Conservation (phyloP, 352 stramenopile genomes). For the Vaucheria bursata region DNA sequence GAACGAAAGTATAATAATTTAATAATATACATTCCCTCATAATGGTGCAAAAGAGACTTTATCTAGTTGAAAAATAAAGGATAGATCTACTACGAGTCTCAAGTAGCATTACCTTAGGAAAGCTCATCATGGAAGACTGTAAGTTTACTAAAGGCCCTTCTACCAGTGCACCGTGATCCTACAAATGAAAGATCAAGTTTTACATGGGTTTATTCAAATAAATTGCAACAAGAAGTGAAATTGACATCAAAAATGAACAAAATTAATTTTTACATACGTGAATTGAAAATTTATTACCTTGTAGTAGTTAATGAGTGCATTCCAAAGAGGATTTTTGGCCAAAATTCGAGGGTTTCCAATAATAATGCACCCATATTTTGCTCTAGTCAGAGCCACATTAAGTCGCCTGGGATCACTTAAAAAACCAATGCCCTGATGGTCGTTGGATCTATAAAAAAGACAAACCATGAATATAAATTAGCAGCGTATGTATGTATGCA, state of each 20-base stretch:
- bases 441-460: conserved; percentile 75
- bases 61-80: too few relatives aligned
- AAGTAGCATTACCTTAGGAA: conserved; percentile 68
- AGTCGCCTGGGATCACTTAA: conserved; percentile 91
- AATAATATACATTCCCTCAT: too few relatives aligned
- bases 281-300: conserved; percentile 58
- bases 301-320: conserved; percentile 91
- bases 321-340: conserved; percentile 92
- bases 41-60: too few relatives aligned
- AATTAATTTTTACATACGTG: neutral
- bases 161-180: conserved; percentile 79
- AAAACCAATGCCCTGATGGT: conserved; percentile 98
- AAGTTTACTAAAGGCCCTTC: conserved; percentile 93
- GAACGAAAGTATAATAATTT: too few relatives aligned
- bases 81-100: too few relatives aligned
- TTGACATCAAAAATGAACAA: neutral
- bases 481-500: too few relatives aligned
- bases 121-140: conserved; percentile 90
- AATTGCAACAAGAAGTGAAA: neutral
- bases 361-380: conserved; percentile 95
- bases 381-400: conserved; percentile 97
- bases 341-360: conserved; percentile 93
- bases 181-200: conserved; percentile 60
- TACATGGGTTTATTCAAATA: neutral
- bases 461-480: too few relatives aligned